phyloP scores from a whole-genome alignment of 306 rosid genomes.

The Albizia julibrissin region DNA sequence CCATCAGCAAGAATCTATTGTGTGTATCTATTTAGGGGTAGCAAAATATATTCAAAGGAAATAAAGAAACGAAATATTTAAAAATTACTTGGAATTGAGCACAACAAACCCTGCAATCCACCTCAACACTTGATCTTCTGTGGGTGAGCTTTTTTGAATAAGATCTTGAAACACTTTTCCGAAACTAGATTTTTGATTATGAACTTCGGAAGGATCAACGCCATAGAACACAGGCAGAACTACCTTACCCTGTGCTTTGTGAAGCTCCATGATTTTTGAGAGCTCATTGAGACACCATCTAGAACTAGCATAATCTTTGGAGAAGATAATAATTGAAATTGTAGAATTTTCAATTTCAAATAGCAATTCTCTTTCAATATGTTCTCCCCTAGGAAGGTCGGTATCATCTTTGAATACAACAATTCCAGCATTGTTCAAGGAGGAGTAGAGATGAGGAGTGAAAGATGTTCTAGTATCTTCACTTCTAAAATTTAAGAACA shows the following conservation, averaged over 20 bases:
- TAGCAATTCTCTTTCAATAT: background rate
- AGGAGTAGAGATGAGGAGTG: background rate
- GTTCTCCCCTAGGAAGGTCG: background rate
- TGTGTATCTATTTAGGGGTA: background rate
- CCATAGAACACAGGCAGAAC: constrained; percentile 14
- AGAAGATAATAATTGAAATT: constrained; percentile 18
- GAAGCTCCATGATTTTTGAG: background rate
- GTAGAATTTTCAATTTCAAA: background rate
- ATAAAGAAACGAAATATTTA: background rate
- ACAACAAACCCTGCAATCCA: background rate
- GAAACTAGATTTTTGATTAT: background rate
- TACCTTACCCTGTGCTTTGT: background rate
- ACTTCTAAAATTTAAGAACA: background rate
- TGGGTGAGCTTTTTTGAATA: background rate
- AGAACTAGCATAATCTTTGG: constrained; percentile 24
- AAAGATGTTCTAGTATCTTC: background rate
- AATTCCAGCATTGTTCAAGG: background rate
- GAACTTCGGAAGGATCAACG: background rate
- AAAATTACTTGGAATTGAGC: constrained; percentile 17
- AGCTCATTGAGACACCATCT: constrained; percentile 29
- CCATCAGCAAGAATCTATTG: background rate
- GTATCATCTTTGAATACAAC: background rate
- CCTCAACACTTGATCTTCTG: background rate
- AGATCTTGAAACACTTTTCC: background rate
- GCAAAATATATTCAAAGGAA: background rate